phyloP scores from a whole-genome alignment of 306 rosid species.

The Abrus precatorius region DNA sequence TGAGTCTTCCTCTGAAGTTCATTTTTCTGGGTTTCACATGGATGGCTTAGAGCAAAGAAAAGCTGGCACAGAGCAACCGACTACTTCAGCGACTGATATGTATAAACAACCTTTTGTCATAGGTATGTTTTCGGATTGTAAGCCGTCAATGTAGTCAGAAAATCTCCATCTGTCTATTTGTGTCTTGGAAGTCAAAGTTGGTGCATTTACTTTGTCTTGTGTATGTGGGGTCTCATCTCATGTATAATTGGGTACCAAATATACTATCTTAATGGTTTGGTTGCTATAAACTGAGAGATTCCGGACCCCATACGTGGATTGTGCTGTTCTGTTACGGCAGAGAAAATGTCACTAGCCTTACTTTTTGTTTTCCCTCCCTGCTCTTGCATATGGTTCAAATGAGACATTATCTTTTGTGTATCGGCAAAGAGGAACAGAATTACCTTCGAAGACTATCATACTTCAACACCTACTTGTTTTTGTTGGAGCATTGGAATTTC shows the following conservation, averaged over 20 bases:
- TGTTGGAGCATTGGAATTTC: constrained; percentile 3
- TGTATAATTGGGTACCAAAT: background rate
- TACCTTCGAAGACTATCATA: constrained; percentile 18
- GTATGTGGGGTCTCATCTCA: background rate
- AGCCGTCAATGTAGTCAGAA: constrained; percentile 8
- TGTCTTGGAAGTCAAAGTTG: constrained; percentile 17
- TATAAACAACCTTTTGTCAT: constrained; percentile 90
- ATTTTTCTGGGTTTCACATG: constrained; percentile 90
- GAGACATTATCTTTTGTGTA: background rate
- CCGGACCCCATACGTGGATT: constrained; percentile 8
- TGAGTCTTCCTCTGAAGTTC: constrained; percentile 81
- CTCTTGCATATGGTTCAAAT: constrained; percentile 20
- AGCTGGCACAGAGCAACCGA: constrained; percentile 57
- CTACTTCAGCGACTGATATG: constrained; percentile 68
- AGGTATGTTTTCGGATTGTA: constrained; percentile 59
- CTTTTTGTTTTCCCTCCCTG: background rate
- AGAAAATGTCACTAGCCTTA: background rate
- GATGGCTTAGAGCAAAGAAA: constrained; percentile 67
- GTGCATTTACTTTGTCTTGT: constrained; percentile 8
- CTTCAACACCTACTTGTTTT: background rate
- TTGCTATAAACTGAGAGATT: constrained; percentile 17
- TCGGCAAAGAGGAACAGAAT: background rate
- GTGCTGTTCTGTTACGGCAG: constrained; percentile 17
- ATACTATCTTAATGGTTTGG: background rate
- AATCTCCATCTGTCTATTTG: background rate